phyloP scores from a whole-genome alignment of 352 stramenopile species.

The Phytophthora macrochlamydospora region DNA sequence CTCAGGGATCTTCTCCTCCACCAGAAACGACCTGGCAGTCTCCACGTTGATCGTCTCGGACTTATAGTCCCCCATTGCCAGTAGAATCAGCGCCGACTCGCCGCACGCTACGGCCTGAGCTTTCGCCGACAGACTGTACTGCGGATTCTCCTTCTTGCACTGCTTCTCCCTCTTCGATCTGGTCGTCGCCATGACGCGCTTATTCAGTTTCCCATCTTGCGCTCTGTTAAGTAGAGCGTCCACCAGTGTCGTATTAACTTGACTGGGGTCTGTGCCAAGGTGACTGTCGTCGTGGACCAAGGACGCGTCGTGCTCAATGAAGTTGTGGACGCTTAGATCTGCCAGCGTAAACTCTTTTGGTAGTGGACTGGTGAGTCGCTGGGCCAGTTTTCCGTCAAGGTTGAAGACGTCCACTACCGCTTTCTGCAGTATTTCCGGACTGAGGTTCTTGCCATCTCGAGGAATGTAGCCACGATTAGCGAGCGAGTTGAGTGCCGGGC shows the following conservation, averaged over 20 bases:
- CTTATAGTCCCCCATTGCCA: slow-evolving; percentile 31
- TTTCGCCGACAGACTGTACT: slow-evolving; percentile 45
- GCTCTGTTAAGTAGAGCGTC: slow-evolving; percentile 41
- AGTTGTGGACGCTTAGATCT: slow-evolving; percentile 63
- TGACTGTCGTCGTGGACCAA: slow-evolving; percentile 64
- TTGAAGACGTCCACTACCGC: slow-evolving; percentile 58
- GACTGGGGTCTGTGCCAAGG: slow-evolving; percentile 44
- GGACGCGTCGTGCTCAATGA: slow-evolving; percentile 64
- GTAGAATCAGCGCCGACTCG: slow-evolving; percentile 25
- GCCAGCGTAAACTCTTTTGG: slow-evolving; percentile 52
- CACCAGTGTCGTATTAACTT: slow-evolving; percentile 57
- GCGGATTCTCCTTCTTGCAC: slow-evolving; percentile 50
- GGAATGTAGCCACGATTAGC: slow-evolving; percentile 75
- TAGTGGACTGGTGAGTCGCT: slow-evolving; percentile 38
- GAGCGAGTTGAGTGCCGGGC: slow-evolving; percentile 69
- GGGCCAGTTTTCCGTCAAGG: slow-evolving; percentile 40
- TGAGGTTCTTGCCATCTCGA: slow-evolving; percentile 63
- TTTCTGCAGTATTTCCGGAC: slow-evolving; percentile 38
- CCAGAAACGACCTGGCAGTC: slow-evolving; percentile 55
- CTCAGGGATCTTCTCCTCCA: slow-evolving; percentile 57
- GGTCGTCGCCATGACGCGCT: slow-evolving; percentile 43
- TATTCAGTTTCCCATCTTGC: slow-evolving; percentile 40
- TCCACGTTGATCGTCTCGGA: slow-evolving; percentile 42
- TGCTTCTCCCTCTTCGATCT: slow-evolving; percentile 47
- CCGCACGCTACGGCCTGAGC: slow-evolving; percentile 33